These are phyloP conservation scores for Populus ilicifolia DNA, from an alignment of 345 rosid species.

Conservation along the genomic window DNA sequence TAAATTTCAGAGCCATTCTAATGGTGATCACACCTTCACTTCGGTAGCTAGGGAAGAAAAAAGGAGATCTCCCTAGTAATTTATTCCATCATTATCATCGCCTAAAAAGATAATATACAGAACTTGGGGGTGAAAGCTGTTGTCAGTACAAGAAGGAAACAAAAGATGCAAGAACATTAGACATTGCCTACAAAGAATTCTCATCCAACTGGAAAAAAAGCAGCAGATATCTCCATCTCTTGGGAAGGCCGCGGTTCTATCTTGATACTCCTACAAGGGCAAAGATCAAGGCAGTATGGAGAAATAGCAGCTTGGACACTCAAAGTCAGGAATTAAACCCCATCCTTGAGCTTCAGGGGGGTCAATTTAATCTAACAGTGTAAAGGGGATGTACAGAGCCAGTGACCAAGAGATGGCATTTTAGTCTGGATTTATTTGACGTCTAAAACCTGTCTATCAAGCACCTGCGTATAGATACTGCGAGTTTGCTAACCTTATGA, in stretches of 20 bases:
- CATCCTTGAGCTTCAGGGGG: conserved; percentile 2
- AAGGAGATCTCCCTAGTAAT: background rate
- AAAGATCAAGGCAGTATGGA: background rate
- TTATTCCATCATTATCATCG: background rate
- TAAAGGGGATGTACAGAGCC: background rate
- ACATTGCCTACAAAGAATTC: conserved; percentile 1
- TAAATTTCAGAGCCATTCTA: no score
- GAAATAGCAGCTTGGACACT: background rate
- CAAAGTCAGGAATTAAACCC: background rate
- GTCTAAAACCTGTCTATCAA: conserved; percentile 23
- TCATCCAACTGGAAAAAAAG: background rate
- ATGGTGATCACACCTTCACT: background rate
- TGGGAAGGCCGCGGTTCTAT: background rate
- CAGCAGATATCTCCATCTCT: background rate
- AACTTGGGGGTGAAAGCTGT: background rate
- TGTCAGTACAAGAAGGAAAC: background rate
- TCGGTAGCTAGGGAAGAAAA: background rate
- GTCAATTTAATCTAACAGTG: conserved; percentile 1
- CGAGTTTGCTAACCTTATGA: conserved; percentile 55
- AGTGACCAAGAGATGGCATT: background rate
- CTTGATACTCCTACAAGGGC: background rate
- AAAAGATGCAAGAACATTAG: background rate
- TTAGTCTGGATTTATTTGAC: background rate
- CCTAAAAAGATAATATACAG: background rate
- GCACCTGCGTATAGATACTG: conserved; percentile 61